Evolutionary conservation across 257 asterid species (phyloP).

Genomic region (Capsicum rhomboideum): DNA sequence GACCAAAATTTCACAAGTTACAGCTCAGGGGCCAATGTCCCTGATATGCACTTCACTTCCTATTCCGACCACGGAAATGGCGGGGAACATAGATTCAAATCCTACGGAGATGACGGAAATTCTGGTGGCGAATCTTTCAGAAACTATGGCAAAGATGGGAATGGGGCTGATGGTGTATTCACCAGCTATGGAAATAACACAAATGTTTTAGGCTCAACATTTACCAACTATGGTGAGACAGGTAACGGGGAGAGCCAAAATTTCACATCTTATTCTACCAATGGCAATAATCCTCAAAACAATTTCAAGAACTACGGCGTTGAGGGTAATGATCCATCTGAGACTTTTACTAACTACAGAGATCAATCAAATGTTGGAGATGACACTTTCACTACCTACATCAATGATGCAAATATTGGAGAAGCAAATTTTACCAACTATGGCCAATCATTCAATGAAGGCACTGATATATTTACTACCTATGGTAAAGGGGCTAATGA

Average conservation of each 20-base stretch:
- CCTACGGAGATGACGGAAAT: slow-evolving; percentile 33
- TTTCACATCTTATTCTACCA: slow-evolving; percentile 44
- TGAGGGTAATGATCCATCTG: slow-evolving; percentile 45
- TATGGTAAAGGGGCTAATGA: slow-evolving; percentile 39
- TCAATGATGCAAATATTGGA: slow-evolving; percentile 42
- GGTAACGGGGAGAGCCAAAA: slow-evolving; percentile 41
- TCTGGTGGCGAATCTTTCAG: slow-evolving; percentile 52
- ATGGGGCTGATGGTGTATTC: slow-evolving; percentile 50
- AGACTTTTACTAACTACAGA: slow-evolving; percentile 49
- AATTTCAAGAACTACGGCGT: slow-evolving; percentile 49
- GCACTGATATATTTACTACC: slow-evolving; percentile 56
- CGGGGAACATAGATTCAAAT: slow-evolving; percentile 36
- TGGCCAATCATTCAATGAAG: slow-evolving; percentile 64
- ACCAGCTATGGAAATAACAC: slow-evolving; percentile 44
- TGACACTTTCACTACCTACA: slow-evolving; percentile 57
- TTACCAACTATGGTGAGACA: slow-evolving; percentile 51
- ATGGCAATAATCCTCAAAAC: slow-evolving; percentile 45
- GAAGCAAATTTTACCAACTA: slow-evolving; percentile 38
- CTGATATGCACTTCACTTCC: slow-evolving; percentile 31
- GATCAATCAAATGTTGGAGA: slow-evolving; percentile 71
- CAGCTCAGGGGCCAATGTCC: slow-evolving; percentile 27
- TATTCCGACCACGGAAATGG: slow-evolving; percentile 55
- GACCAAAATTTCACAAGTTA: background rate
- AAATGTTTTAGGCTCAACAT: slow-evolving; percentile 51
- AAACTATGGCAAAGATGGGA: slow-evolving; percentile 65